Percentiles rank a stretch among this genome's conserved stretches.
These are phyloP conservation scores for Pestalotiopsis sp. DNA, from an alignment of 2,329 filamentous ascomycete species.

Conservation along the genomic window DNA sequence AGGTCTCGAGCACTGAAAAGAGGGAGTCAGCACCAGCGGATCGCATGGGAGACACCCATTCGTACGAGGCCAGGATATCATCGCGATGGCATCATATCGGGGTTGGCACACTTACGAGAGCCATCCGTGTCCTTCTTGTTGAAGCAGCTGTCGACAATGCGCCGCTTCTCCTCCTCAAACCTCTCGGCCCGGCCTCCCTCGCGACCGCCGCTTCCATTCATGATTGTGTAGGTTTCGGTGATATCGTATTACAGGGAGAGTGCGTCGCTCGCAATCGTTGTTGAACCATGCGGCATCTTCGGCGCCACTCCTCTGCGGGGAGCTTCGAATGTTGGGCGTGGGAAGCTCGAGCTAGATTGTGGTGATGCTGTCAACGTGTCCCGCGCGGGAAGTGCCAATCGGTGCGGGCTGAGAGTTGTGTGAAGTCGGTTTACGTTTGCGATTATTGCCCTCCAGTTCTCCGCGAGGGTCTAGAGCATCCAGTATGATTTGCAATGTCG, in stretches of 20 bases:
- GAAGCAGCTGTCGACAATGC: constrained; percentile 95
- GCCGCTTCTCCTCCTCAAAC: constrained; percentile 95
- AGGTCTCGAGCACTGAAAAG: constrained; percentile 76
- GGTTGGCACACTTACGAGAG: constrained; percentile 63
- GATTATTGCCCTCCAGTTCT: not conserved
- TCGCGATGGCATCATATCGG: not conserved
- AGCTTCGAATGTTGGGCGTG: not conserved
- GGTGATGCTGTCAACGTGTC: constrained; percentile 5
- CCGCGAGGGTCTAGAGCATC: not conserved
- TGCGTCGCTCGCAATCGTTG: not conserved
- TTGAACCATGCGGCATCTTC: constrained; percentile 10
- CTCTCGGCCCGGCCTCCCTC: constrained; percentile 67
- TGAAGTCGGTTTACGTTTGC: not conserved
- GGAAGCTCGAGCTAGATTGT: not conserved
- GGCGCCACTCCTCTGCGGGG: constrained; percentile 2
- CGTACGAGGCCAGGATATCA: too few relatives aligned
- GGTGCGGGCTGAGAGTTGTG: not conserved
- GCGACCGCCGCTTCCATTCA: constrained; percentile 28
- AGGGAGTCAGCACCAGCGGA: too few relatives aligned
- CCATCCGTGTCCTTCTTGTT: constrained; percentile 86
- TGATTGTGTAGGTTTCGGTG: constrained; percentile 2
- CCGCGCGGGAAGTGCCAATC: not conserved
- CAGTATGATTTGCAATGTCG: not conserved
- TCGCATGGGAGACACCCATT: not conserved
- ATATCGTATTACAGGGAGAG: not conserved